Conservation (phyloP, 805 yeast genomes). For the Starmerella geochares region DNA sequence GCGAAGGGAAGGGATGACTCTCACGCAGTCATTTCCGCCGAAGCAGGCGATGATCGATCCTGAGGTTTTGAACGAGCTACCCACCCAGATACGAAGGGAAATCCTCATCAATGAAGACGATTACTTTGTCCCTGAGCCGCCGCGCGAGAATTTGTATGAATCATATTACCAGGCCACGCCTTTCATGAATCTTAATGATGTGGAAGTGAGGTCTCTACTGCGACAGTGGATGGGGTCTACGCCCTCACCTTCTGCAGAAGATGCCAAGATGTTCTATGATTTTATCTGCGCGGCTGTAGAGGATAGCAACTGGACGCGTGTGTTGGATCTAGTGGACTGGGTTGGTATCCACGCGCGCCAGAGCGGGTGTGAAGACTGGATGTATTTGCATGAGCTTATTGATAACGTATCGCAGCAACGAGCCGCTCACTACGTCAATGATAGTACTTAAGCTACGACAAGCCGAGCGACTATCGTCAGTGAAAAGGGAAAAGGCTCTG, state of each 20-base stretch:
- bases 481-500: too few relatives aligned
- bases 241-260: conserved; percentile 11
- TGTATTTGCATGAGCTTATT: neutral
- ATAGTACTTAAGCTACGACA: neutral
- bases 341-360: neutral
- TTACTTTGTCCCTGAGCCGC: neutral
- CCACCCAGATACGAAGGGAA: conserved; percentile 56
- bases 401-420: conserved; percentile 4
- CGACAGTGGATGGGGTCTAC: conserved; percentile 11
- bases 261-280: conserved; percentile 11
- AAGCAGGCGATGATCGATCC: conserved; percentile 39
- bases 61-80: conserved; percentile 55
- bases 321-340: conserved; percentile 9
- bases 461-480: too few relatives aligned
- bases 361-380: conserved; percentile 6
- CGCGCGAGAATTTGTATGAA: neutral
- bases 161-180: conserved; percentile 1
- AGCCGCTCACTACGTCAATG: neutral
- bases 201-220: neutral
- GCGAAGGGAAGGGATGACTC: conserved; percentile 16
- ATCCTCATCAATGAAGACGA: conserved; percentile 30
- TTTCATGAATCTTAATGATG: conserved; percentile 9
- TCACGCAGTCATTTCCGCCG: conserved; percentile 24
- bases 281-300: conserved; percentile 7
- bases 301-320: conserved; percentile 14